These are phyloP conservation scores for Chlamydomonas reinhardtii DNA, from an alignment of 163 green algal genomes.

Conservation along the genomic window DNA sequence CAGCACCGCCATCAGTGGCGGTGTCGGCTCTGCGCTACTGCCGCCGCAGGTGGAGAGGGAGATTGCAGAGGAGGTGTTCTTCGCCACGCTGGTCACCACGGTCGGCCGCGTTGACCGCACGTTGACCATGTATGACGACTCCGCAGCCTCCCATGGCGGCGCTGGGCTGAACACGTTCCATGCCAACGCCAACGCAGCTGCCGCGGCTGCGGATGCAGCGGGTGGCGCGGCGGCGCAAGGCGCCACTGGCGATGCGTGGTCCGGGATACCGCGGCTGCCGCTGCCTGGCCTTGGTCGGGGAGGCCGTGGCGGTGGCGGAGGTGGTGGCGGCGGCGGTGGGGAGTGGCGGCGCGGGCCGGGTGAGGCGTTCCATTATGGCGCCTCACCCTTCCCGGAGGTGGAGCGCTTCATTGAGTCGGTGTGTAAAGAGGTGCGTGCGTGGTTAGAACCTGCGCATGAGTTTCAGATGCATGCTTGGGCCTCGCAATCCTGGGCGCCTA, in stretches of 20 bases:
- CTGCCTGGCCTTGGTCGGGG: not conserved
- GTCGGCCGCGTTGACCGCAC: conserved; percentile 15
- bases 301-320: not conserved
- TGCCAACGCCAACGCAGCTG: not conserved
- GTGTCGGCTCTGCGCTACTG: not conserved
- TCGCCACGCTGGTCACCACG: conserved; percentile 28
- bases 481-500: too few relatives aligned
- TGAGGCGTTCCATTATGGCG: conserved; percentile 3
- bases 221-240: not conserved
- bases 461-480: too few relatives aligned
- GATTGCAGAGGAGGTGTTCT: conserved; percentile 4
- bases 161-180: not conserved
- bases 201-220: not conserved
- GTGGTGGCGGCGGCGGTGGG: not conserved
- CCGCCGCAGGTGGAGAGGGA: not conserved
- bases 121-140: conserved; percentile 5
- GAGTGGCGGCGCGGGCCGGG: not conserved
- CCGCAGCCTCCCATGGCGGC: not conserved
- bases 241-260: not conserved
- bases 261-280: conserved; percentile 27
- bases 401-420: conserved; percentile 69
- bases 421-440: conserved; percentile 50
- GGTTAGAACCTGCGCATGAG: too few relatives aligned
- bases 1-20: not conserved
- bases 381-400: conserved; percentile 65